A percentile compares a stretch with the other conserved stretches of the same genome.
Evolutionary conservation across 73 alveolate species (phyloP).

Genomic region (Urostyla sp.): DNA sequence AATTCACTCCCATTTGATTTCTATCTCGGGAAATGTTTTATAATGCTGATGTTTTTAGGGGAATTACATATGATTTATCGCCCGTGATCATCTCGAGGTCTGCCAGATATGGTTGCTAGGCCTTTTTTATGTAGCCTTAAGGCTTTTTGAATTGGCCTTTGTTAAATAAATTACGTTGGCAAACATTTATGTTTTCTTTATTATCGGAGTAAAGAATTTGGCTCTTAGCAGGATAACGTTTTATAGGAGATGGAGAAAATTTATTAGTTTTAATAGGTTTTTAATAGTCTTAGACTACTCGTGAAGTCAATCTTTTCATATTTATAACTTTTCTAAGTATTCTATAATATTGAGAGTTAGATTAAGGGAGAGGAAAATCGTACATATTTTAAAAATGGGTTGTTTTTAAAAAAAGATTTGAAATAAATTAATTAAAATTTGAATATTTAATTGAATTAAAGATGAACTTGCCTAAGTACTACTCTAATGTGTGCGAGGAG

Average conservation of each 20-base stretch:
- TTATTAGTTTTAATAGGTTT: constrained; percentile 25
- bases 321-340: not conserved
- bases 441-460: constrained; percentile 19
- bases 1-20: not conserved
- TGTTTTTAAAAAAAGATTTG: not conserved
- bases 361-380: not conserved
- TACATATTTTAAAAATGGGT: not conserved
- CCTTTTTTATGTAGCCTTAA: constrained; percentile 6
- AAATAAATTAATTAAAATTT: constrained; percentile 1
- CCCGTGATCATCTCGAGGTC: not conserved
- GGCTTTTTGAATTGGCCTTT: not conserved
- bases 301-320: not conserved
- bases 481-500: constrained; percentile 65
- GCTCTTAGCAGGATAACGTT: constrained; percentile 20
- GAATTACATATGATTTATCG: not conserved
- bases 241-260: constrained; percentile 45
- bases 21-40: not conserved
- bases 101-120: not conserved
- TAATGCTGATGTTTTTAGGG: not conserved
- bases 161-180: not conserved
- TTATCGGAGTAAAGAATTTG: constrained; percentile 21
- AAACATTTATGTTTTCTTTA: constrained; percentile 1
- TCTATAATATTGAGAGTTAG: not conserved
- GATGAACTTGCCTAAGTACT: constrained; percentile 67
- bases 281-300: constrained; percentile 17